These are phyloP conservation scores for Trypethelium eluteriae DNA, from an alignment of 495 filamentous ascomycete genomes.

Conservation along the genomic window DNA sequence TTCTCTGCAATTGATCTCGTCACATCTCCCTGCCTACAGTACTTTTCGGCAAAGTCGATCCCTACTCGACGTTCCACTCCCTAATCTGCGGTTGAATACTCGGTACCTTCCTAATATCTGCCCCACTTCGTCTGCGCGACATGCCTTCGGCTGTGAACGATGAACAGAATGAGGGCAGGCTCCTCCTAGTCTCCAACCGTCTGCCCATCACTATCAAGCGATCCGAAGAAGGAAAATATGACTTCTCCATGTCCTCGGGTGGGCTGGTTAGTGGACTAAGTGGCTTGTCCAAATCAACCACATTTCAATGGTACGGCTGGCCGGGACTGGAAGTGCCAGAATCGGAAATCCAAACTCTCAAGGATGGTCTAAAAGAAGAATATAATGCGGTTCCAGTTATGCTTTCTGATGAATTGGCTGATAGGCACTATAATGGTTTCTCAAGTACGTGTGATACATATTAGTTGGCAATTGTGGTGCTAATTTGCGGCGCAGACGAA, in stretches of 20 bases:
- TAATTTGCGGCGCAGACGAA: conserved; percentile 52
- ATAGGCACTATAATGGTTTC: conserved; percentile 55
- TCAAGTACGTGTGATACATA: conserved; percentile 50
- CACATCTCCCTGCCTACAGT: not conserved
- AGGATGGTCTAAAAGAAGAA: conserved; percentile 38
- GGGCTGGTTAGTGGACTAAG: conserved; percentile 86
- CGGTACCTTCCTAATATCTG: not conserved
- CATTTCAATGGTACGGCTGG: conserved; percentile 98
- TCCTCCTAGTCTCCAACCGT: conserved; percentile 87
- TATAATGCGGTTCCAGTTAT: conserved; percentile 50
- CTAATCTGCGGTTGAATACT: not conserved
- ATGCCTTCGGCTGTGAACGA: conserved; percentile 24
- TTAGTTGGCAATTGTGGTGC: not conserved
- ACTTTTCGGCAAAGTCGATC: too few species aligned
- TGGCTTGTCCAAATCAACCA: conserved; percentile 82
- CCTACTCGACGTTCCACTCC: not conserved
- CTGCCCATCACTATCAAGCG: conserved; percentile 93
- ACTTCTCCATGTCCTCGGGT: conserved; percentile 90
- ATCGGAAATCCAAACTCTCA: conserved; percentile 36
- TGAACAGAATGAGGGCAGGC: conserved; percentile 33
- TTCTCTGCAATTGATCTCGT: not conserved
- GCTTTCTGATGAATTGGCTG: conserved; percentile 46
- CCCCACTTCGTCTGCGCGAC: not conserved
- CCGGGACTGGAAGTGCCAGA: conserved; percentile 67
- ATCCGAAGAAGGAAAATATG: conserved; percentile 70